Conservation (phyloP, 257 asterid genomes). For the Perilla frutescens region DNA sequence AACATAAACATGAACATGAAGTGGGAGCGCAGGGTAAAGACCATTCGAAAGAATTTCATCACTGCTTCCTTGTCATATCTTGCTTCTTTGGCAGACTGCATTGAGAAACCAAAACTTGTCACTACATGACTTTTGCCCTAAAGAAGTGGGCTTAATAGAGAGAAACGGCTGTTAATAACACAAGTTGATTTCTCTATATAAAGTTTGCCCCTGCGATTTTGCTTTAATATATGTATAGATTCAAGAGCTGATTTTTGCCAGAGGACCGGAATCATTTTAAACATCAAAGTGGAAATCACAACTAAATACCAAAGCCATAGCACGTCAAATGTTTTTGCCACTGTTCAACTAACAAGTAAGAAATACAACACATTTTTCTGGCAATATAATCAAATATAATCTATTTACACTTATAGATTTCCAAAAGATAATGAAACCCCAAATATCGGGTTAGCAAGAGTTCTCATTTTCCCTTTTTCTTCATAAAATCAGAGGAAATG, state of each 20-base stretch:
- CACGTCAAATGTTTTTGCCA: neutral
- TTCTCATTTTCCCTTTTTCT: neutral
- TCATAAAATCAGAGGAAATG: neutral
- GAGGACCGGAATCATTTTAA: neutral
- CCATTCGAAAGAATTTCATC: slow-evolving; percentile 84
- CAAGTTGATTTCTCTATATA: neutral
- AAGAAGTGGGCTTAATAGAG: neutral
- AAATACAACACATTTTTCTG: neutral
- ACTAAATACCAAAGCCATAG: neutral
- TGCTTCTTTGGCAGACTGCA: slow-evolving; percentile 96
- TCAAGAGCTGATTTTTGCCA: neutral
- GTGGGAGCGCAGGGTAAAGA: slow-evolving; percentile 41
- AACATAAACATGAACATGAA: slow-evolving; percentile 12
- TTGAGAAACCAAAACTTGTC: slow-evolving; percentile 37
- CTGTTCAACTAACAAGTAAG: neutral
- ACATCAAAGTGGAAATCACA: slow-evolving; percentile 8
- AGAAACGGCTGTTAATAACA: neutral
- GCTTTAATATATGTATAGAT: too few species aligned
- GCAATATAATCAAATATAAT: neutral
- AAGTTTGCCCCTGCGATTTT: too few species aligned
- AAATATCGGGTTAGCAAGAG: neutral
- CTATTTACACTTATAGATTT: neutral
- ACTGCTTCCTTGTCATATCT: slow-evolving; percentile 93
- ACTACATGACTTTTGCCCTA: neutral
- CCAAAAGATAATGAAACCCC: neutral